Conservation (phyloP, 768 basidiomycete genomes). For the Boletus vinaceobasis region DNA sequence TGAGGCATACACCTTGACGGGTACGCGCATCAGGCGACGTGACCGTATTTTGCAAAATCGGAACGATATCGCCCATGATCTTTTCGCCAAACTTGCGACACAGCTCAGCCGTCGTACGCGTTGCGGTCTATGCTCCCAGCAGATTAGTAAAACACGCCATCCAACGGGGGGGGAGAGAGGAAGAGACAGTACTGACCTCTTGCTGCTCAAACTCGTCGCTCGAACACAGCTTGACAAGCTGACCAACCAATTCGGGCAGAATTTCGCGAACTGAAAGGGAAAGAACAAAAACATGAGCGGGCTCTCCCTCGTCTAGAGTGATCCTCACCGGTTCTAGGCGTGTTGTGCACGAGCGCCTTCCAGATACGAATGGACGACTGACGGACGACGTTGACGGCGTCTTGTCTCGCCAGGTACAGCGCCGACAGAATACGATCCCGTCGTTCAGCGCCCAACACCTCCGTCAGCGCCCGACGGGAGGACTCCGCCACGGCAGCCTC, state of each 20-base stretch:
- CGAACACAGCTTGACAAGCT: conserved; percentile 76
- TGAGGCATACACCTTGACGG: conserved; percentile 81
- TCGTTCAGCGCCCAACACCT: conserved; percentile 84
- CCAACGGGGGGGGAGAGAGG: no score
- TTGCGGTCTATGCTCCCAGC: conserved; percentile 56
- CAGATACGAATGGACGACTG: conserved; percentile 93
- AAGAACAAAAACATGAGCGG: conserved; percentile 9
- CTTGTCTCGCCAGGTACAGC: conserved; percentile 91
- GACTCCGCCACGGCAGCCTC: conserved; percentile 69
- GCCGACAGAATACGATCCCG: conserved; percentile 89
- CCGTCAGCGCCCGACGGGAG: conserved; percentile 80
- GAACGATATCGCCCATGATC: conserved; percentile 78
- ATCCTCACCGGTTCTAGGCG: conserved; percentile 75
- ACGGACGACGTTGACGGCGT: conserved; percentile 83
- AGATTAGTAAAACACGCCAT: background rate
- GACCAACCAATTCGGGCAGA: conserved; percentile 75
- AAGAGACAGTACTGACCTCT: conserved; percentile 65
- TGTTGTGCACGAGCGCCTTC: conserved; percentile 97
- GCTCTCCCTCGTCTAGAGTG: background rate
- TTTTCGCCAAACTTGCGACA: conserved; percentile 96
- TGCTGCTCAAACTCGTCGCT: conserved; percentile 81
- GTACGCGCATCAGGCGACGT: conserved; percentile 61
- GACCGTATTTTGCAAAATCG: conserved; percentile 67
- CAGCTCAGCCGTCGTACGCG: conserved; percentile 80
- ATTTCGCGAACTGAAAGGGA: conserved; percentile 73